These are phyloP conservation scores for Salix brachista DNA, from an alignment of 345 rosid genomes.

Conservation along the genomic window DNA sequence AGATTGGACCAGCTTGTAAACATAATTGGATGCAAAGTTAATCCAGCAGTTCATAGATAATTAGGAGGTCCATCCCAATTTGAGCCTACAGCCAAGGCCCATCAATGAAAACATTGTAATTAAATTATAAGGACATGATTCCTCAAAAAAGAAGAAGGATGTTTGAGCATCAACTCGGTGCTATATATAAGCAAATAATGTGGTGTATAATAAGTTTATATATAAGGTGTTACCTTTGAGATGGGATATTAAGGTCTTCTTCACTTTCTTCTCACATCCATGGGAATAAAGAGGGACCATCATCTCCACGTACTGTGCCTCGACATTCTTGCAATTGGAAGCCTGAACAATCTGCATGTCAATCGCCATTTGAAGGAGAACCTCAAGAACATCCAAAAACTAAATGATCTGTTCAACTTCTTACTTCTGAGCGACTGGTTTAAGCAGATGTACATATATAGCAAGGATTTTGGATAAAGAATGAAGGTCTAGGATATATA, in stretches of 20 bases:
- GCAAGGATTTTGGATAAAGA: neutral
- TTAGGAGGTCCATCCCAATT: neutral
- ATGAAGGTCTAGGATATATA: neutral
- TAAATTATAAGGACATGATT: neutral
- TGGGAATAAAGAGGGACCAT: conserved; percentile 86
- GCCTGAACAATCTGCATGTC: conserved; percentile 67
- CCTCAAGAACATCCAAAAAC: neutral
- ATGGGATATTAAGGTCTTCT: conserved; percentile 54
- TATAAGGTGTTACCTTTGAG: conserved; percentile 55
- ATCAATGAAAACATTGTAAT: neutral
- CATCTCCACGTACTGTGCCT: conserved; percentile 90
- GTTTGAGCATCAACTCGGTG: neutral
- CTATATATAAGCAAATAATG: neutral
- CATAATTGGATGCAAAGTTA: neutral
- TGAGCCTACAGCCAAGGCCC: neutral
- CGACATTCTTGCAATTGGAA: conserved; percentile 53
- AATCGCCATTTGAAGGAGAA: conserved; percentile 32
- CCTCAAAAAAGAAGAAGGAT: neutral
- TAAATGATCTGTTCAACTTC: neutral
- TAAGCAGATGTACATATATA: neutral
- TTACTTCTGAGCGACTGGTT: neutral
- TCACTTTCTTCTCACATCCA: conserved; percentile 77
- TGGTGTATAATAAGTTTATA: neutral
- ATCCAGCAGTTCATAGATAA: neutral
- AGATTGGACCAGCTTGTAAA: neutral